Conservation (phyloP, 768 basidiomycete genomes). For the Crassisporium funariophilum region DNA sequence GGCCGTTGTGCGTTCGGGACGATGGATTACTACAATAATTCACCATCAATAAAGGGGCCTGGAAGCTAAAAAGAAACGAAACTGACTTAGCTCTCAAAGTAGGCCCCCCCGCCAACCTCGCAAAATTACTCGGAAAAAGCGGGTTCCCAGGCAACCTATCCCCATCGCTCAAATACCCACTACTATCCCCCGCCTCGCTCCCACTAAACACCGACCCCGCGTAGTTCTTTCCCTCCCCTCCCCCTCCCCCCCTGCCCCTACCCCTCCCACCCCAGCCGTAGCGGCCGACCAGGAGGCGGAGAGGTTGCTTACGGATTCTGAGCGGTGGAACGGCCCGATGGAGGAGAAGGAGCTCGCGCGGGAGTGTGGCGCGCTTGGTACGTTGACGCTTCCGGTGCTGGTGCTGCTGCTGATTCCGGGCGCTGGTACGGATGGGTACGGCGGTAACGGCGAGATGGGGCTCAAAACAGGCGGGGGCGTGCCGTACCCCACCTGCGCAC, state of each 20-base stretch:
- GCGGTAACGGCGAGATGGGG: conserved; percentile 30
- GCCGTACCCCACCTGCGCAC: conserved; percentile 16
- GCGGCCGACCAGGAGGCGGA: conserved; percentile 24
- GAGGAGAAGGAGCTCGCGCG: conserved; percentile 26
- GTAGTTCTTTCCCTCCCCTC: conserved; percentile 18
- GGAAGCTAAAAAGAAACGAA: not conserved
- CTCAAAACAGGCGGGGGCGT: conserved; percentile 25
- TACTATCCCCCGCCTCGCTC: conserved; percentile 30
- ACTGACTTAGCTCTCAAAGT: conserved; percentile 24
- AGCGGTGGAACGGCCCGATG: conserved; percentile 37
- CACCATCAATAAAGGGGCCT: too few relatives aligned
- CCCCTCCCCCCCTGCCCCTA: conserved; percentile 14
- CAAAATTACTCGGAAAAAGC: conserved; percentile 76
- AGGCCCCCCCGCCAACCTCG: conserved; percentile 19
- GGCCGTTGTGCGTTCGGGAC: not conserved
- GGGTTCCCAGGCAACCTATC: conserved; percentile 76
- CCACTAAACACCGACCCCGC: conserved; percentile 19
- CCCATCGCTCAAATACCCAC: conserved; percentile 35
- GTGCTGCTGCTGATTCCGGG: conserved; percentile 8
- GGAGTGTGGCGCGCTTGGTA: conserved; percentile 16
- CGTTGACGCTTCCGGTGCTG: conserved; percentile 6
- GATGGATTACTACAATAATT: not conserved
- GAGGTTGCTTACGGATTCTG: conserved; percentile 31
- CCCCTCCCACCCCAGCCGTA: conserved; percentile 20
- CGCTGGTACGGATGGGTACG: conserved; percentile 20